These are phyloP conservation scores for Oryza nivara DNA, from an alignment of 176 grass and related monocot species.

Conservation along the genomic window DNA sequence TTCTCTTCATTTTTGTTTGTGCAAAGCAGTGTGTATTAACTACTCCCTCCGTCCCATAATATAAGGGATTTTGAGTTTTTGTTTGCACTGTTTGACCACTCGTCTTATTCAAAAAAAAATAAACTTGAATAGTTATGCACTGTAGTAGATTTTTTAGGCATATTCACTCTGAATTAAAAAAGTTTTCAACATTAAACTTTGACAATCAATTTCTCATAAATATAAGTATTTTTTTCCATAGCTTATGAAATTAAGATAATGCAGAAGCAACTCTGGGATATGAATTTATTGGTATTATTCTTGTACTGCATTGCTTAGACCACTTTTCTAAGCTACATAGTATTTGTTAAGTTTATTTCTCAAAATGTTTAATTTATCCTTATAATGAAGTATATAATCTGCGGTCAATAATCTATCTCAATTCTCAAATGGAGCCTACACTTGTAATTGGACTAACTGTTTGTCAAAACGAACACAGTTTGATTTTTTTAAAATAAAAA, in stretches of 20 bases:
- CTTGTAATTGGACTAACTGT: background rate
- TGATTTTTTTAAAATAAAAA: background rate
- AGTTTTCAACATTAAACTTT: background rate
- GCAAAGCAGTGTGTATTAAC: slow-evolving; percentile 6
- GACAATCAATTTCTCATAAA: background rate
- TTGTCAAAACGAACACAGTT: background rate
- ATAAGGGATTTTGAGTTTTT: too few species aligned
- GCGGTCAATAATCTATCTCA: too few species aligned
- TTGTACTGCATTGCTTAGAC: too few species aligned
- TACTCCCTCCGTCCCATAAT: too few species aligned
- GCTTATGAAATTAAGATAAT: background rate
- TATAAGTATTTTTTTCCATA: background rate
- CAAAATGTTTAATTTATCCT: too few species aligned
- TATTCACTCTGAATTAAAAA: background rate
- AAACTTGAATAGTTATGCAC: background rate
- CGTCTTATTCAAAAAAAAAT: too few species aligned
- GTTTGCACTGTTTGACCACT: too few species aligned
- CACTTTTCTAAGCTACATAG: too few species aligned
- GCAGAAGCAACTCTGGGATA: background rate
- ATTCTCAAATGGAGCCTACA: too few species aligned
- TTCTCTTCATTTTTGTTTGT: slow-evolving; percentile 30
- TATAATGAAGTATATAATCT: too few species aligned
- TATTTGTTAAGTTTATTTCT: too few species aligned
- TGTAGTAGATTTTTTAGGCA: background rate
- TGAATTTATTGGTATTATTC: background rate